Evolutionary conservation across 176 grass and related monocot genomes (phyloP), one percentile per base, ranked within the genome.

Genomic region (Oryza coarctata): DNA sequence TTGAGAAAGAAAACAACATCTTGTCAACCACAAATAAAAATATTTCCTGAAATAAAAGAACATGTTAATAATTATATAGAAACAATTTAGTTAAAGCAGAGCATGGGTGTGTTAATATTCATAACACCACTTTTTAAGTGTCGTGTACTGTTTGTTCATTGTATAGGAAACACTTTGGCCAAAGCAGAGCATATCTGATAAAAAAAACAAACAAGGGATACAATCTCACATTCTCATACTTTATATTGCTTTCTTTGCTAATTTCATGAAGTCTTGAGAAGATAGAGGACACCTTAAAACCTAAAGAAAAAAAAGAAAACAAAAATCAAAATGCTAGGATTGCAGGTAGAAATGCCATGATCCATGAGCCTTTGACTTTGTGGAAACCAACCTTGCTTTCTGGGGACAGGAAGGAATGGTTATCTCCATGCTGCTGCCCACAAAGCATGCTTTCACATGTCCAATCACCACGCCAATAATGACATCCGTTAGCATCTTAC

Each of bases 341-440:
- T 68, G 0, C 23, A 75, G 45, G 47, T 13, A 69, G 3, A 69
- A 57, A 41, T 72, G 39, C 44, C 71, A 77, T 18, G 65, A 52
- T 66, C 20, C 43, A 41, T 33, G 43, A 62, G 58, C 9, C 26
- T 65, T 71, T 65, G 30, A 83, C 80, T 72, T 88, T 78, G 27
- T 7, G 4, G 12, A 64, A 73, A 20, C 7, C 10, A 68, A 0
- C 28, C 25, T 57, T 73, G 43, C 80, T 88, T 83, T 88, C 29
- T 68, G 67, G 86, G 75, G 68, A 88, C 86, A 88, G 1, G 63
- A 84, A 83, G 27, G n/a, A 75, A 79, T 65, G 43, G 26, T 58
- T 57, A 73, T 83, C 44, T 71, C 20, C 67, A 68, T 60, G 34
- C 34, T 84, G 75, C 63, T 84, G 75, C 35, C 61, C 75, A 84